These are phyloP conservation scores for Tillandsia fasciculata DNA, from an alignment of 176 grass and related monocot species.

Conservation along the genomic window DNA sequence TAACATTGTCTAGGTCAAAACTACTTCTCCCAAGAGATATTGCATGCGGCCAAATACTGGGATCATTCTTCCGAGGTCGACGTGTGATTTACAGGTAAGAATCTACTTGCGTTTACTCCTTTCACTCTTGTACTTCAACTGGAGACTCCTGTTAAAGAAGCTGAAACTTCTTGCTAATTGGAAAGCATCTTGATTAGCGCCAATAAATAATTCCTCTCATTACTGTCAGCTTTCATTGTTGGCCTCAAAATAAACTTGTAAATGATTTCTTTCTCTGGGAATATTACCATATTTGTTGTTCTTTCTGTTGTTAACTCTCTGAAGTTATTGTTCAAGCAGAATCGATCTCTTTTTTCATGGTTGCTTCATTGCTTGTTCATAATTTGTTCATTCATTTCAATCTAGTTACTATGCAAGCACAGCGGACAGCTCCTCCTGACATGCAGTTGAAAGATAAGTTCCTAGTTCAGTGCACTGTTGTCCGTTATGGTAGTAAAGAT, in stretches of 20 bases:
- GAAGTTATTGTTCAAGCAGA: background rate
- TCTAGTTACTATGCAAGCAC: constrained; percentile 94
- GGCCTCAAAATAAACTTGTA: background rate
- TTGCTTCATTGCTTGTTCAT: background rate
- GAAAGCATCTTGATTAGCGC: no score
- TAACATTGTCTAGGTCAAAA: constrained; percentile 67
- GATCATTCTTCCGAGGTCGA: constrained; percentile 67
- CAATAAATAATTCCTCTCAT: background rate
- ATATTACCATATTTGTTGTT: background rate
- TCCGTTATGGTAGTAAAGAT: constrained; percentile 75
- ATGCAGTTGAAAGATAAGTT: constrained; percentile 99
- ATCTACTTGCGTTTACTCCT: constrained; percentile 1
- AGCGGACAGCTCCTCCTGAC: constrained; percentile 62
- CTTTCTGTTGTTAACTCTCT: background rate
- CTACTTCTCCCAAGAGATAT: constrained; percentile 92
- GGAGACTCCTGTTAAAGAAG: no score
- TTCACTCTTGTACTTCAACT: background rate
- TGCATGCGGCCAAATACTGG: constrained; percentile 90
- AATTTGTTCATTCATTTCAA: constrained; percentile 15
- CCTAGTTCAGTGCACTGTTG: constrained; percentile 77
- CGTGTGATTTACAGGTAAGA: constrained; percentile 81
- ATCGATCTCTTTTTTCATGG: background rate
- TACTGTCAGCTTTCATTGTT: background rate
- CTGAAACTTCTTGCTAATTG: no score
- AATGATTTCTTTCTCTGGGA: background rate